Evolutionary conservation across 1,284 basidiomycete genomes (phyloP).

Genomic region (Rhizoctonia solani): DNA sequence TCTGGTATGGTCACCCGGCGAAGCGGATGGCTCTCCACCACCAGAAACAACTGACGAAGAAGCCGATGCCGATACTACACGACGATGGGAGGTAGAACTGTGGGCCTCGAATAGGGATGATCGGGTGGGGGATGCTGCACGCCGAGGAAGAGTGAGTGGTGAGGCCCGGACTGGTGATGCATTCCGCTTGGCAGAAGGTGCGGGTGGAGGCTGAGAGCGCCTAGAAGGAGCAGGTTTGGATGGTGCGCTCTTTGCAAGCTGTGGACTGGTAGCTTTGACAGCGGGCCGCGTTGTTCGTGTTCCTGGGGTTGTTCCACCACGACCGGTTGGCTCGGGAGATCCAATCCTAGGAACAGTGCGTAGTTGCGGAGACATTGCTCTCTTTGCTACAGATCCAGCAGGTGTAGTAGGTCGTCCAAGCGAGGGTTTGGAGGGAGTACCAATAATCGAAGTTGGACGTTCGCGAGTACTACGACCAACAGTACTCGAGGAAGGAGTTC

Average conservation of each 20-base stretch:
- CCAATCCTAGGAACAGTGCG: neutral
- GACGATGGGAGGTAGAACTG: conserved; percentile 1
- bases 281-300: neutral
- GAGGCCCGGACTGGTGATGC: neutral
- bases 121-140: conserved; percentile 7
- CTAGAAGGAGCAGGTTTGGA: neutral
- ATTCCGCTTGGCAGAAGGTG: neutral
- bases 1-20: neutral
- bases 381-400: neutral
- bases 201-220: too few relatives aligned
- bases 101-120: neutral
- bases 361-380: neutral
- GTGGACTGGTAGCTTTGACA: conserved; percentile 11
- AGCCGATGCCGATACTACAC: conserved; percentile 9
- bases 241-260: neutral
- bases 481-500: conserved; percentile 14
- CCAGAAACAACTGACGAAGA: conserved; percentile 2
- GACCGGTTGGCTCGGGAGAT: neutral
- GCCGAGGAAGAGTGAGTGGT: neutral
- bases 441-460: conserved; percentile 11
- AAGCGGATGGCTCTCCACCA: neutral
- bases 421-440: neutral
- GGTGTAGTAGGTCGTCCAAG: conserved; percentile 3
- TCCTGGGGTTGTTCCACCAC: neutral
- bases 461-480: conserved; percentile 8